phyloP scores from a whole-genome alignment of 768 basidiomycete genomes.

The Tricholoma terreum region DNA sequence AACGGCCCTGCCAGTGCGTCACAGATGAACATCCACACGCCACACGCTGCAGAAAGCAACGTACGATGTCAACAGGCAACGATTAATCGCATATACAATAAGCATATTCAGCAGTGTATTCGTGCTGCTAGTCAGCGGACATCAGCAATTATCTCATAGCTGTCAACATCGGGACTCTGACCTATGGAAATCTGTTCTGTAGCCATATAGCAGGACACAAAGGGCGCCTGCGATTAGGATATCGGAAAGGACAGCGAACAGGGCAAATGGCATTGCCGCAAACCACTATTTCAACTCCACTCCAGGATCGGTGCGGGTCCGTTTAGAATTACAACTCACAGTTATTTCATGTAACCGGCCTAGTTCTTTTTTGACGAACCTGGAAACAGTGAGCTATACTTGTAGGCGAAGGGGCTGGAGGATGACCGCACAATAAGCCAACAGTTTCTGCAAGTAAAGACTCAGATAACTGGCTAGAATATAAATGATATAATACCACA shows the following conservation, averaged over 20 bases:
- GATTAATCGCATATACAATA: constrained; percentile 49
- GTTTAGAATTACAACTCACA: constrained; percentile 17
- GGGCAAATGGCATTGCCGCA: constrained; percentile 42
- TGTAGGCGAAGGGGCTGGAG: not conserved
- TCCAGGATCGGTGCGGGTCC: not conserved
- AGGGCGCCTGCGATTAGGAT: constrained; percentile 40
- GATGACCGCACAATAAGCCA: constrained; percentile 22
- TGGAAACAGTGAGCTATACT: constrained; percentile 5
- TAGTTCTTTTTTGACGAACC: constrained; percentile 37
- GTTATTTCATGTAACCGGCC: constrained; percentile 30
- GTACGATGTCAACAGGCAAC: constrained; percentile 47
- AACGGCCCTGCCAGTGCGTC: constrained; percentile 25
- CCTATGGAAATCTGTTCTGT: constrained; percentile 34
- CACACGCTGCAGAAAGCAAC: constrained; percentile 9
- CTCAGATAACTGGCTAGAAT: not conserved
- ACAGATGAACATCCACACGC: not conserved
- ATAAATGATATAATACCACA: constrained; percentile 1
- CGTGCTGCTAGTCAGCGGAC: constrained; percentile 27
- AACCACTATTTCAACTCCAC: constrained; percentile 24
- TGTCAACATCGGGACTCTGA: constrained; percentile 10
- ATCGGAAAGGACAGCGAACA: constrained; percentile 45
- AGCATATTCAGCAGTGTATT: constrained; percentile 39
- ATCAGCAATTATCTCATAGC: too few relatives aligned
- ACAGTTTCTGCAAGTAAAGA: constrained; percentile 27
- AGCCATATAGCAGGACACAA: constrained; percentile 40